These are phyloP conservation scores for Sideroxylon spinosum DNA, from an alignment of 179 eudicot genomes.

Conservation along the genomic window DNA sequence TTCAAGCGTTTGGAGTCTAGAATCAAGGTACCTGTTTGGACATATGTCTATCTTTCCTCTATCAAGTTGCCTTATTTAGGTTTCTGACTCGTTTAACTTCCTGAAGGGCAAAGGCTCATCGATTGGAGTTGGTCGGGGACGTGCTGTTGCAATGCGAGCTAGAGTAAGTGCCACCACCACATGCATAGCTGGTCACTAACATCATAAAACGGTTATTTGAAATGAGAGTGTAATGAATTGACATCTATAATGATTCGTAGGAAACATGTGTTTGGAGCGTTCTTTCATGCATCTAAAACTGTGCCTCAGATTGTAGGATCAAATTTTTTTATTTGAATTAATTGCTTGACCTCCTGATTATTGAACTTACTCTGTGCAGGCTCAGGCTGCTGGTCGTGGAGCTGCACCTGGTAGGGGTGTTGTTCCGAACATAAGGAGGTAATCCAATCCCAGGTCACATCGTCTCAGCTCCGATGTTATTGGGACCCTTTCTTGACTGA, in stretches of 20 bases:
- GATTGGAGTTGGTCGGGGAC: slow-evolving; percentile 89
- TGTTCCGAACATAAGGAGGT: slow-evolving; percentile 68
- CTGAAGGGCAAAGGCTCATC: slow-evolving; percentile 78
- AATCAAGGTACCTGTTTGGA: slow-evolving; percentile 54
- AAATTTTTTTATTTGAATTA: neutral
- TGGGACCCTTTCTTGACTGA: neutral
- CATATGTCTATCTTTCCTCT: neutral
- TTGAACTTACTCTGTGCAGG: slow-evolving; percentile 31
- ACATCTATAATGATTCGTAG: neutral
- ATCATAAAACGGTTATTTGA: neutral
- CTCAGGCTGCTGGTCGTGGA: slow-evolving; percentile 75
- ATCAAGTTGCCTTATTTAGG: neutral
- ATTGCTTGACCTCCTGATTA: neutral
- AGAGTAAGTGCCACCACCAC: slow-evolving; percentile 35
- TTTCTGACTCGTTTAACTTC: slow-evolving; percentile 13
- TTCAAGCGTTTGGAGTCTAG: slow-evolving; percentile 88
- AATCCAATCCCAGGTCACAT: slow-evolving; percentile 12
- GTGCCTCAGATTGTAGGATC: too few relatives aligned
- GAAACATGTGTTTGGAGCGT: neutral
- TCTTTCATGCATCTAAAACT: too few relatives aligned
- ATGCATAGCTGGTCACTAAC: neutral
- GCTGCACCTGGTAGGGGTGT: slow-evolving; percentile 63
- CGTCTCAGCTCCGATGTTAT: neutral
- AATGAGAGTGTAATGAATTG: neutral
- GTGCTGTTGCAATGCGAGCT: slow-evolving; percentile 90